Evolutionary conservation across 2,329 filamentous ascomycete genomes (phyloP).

Genomic region (Pseudogymnoascus destructans): DNA sequence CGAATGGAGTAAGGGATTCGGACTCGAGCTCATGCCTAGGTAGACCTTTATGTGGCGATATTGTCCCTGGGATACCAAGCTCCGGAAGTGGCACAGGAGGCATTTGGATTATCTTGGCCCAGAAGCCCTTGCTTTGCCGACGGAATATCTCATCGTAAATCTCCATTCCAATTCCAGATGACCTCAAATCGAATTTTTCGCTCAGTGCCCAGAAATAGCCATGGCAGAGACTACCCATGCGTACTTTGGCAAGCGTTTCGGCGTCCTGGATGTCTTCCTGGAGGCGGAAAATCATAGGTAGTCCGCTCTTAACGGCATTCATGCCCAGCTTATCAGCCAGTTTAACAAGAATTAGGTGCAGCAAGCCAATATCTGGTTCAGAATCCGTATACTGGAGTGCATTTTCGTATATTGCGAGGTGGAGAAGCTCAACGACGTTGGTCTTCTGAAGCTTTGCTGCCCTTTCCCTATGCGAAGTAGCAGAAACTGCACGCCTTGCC

Average conservation of each 20-base stretch:
- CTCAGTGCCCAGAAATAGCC: conserved; percentile 77
- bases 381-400: conserved; percentile 59
- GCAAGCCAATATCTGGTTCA: conserved; percentile 60
- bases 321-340: conserved; percentile 68
- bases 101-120: conserved; percentile 61
- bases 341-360: conserved; percentile 64
- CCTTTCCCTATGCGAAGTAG: conserved; percentile 38
- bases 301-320: conserved; percentile 62
- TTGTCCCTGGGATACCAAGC: conserved; percentile 41
- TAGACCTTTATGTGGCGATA: conserved; percentile 32
- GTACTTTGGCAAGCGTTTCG: conserved; percentile 57
- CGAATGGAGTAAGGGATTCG: conserved; percentile 60
- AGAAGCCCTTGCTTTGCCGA: conserved; percentile 61
- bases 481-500: conserved; percentile 51
- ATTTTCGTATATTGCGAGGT: conserved; percentile 82
- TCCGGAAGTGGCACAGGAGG: conserved; percentile 53
- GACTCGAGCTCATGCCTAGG: conserved; percentile 40
- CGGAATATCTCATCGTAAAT: conserved; percentile 66
- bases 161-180: conserved; percentile 52
- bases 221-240: conserved; percentile 71
- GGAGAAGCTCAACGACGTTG: conserved; percentile 65
- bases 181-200: conserved; percentile 65
- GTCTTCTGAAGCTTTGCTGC: conserved; percentile 16
- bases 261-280: conserved; percentile 69
- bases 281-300: conserved; percentile 80